Conservation (phyloP, 2,329 filamentous ascomycete species). For the Paraphaeosphaeria minitans region DNA sequence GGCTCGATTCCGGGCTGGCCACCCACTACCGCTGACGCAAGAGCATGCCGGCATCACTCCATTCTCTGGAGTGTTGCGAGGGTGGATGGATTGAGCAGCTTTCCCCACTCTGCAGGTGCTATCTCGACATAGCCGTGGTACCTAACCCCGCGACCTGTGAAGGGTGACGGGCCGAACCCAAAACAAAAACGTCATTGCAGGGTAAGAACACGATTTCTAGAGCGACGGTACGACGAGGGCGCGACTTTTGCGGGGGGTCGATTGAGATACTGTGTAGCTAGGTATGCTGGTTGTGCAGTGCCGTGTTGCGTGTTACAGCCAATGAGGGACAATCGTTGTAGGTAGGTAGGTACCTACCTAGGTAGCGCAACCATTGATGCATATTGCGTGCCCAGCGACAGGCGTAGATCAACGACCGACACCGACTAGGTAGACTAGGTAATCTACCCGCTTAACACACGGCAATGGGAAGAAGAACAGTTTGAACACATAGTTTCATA, state of each 20-base stretch:
- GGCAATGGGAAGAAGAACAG: background rate
- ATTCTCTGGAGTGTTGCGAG: background rate
- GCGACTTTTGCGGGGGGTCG: background rate
- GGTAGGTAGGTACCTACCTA: too few relatives aligned
- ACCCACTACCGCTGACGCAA: background rate
- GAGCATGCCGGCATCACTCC: background rate
- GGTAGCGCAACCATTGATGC: conserved; percentile 12
- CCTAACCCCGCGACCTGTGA: background rate
- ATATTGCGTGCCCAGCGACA: conserved; percentile 20
- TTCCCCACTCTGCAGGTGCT: background rate
- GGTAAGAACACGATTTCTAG: background rate
- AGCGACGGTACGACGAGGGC: background rate
- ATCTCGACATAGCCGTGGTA: background rate
- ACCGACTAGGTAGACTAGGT: too few relatives aligned
- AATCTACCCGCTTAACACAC: background rate
- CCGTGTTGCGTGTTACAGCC: conserved; percentile 2
- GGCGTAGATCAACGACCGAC: background rate
- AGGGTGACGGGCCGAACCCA: background rate
- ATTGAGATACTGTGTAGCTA: too few relatives aligned
- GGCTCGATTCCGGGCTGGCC: background rate
- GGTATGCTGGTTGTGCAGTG: background rate
- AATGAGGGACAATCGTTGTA: conserved; percentile 8
- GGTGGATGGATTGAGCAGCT: background rate
- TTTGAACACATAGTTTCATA: background rate
- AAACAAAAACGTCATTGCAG: conserved; percentile 6